Base-by-base conservation (phyloP, 2,329 filamentous ascomycete genomes). In the Sphaerulina vaccinii region DNA sequence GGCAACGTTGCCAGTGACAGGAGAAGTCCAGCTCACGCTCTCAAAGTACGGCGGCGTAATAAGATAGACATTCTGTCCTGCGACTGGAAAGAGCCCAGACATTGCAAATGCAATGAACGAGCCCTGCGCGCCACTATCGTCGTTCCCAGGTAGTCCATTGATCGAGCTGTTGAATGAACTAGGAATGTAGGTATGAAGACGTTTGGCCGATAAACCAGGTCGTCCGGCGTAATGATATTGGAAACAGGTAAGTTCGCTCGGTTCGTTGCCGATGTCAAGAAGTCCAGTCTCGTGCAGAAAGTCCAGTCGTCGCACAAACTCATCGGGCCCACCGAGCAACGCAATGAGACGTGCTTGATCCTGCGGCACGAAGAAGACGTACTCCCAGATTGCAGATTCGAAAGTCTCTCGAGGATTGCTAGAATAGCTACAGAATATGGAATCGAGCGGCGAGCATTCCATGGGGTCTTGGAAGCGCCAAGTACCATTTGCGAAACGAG, bases 321-420 rank as follows among this genome's bases (percentile, higher is more conserved):
- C 58, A 3, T 68, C 63, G 5, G 69, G 63, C 4, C 71, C 72
- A 16, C 71, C 72, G 1, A 73, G 58, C 2, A 18, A 74, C 72
- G 63, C 52, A 11, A 67, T 60, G 9, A 74, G 54, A n/a, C 63
- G 63, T 0, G 63, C 58, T 38, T 71, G 62, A 42, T 75, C 71
- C 16, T 74, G 71, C 0, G 73, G 73, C 0, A 73, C 72, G 36
- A 70, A 75, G 57, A 87, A 89, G 16, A 80, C 80, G 61, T 89
- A 88, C 55, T 88, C 80, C 86, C 86, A 90, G 2, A 80, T 74
- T 48, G 81, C 84, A 37, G 80, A 82, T 65, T 90, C 86, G 56
- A 86, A 90, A 0, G 86, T 89, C 68, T 88, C 86, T 2, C 78
- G 75, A 0, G 71, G 62, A 27, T 75, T 75, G 7, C 77, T 67